Evolutionary conservation across 352 stramenopile genomes (phyloP).

Genomic region (Phytophthora boehmeriae): DNA sequence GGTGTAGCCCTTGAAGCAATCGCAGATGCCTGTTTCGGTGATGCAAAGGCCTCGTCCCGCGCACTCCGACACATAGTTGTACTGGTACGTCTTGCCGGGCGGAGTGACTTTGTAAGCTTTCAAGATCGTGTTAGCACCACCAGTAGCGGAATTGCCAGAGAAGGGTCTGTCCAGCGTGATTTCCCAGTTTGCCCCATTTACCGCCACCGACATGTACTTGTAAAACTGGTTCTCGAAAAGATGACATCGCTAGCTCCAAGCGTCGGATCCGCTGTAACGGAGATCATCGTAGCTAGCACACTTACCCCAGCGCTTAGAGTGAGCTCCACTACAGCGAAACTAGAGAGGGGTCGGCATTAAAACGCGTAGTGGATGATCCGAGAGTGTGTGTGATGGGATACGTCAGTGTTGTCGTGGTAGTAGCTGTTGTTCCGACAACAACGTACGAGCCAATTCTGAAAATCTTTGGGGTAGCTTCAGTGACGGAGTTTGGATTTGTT

Average conservation of each 20-base stretch:
- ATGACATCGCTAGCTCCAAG: slow-evolving; percentile 32
- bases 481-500: too few relatives aligned
- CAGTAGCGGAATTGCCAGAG: slow-evolving; percentile 34
- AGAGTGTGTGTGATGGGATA: too few relatives aligned
- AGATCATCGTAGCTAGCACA: slow-evolving; percentile 11
- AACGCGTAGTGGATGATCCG: slow-evolving; percentile 13
- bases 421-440: too few relatives aligned
- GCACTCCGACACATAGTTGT: slow-evolving; percentile 79
- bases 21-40: slow-evolving; percentile 71
- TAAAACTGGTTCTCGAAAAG: slow-evolving; percentile 76
- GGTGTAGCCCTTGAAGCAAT: slow-evolving; percentile 91
- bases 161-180: slow-evolving; percentile 56
- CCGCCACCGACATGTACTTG: slow-evolving; percentile 21
- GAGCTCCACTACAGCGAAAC: slow-evolving; percentile 1
- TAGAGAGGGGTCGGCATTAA: neutral
- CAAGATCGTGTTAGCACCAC: slow-evolving; percentile 5
- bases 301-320: too few relatives aligned
- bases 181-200: slow-evolving; percentile 4
- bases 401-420: too few relatives aligned
- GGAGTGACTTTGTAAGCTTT: slow-evolving; percentile 40
- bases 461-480: too few relatives aligned
- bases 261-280: slow-evolving; percentile 5
- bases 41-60: slow-evolving; percentile 75
- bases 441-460: too few relatives aligned
- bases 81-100: slow-evolving; percentile 41